Evolutionary conservation across 2,329 filamentous ascomycete species (phyloP), one percentile per base, ranked within the genome.

Genomic region (Colletotrichum viniferum): DNA sequence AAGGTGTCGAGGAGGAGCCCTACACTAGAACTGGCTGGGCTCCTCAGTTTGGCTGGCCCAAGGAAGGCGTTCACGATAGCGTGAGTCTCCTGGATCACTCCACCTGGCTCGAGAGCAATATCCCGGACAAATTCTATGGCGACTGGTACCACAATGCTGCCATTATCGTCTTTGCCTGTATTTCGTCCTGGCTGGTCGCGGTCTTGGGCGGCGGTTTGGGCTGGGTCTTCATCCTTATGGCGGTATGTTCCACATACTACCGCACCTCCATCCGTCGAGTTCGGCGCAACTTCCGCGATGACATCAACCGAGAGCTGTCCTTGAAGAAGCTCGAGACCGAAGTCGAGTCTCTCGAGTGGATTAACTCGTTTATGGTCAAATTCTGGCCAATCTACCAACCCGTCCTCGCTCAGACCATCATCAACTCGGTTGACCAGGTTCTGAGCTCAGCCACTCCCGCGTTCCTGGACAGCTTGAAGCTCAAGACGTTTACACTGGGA

Each of bases 381-480:
- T 99, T 99, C 87, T 99, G 97, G 97, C 97, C 97, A 77, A 99
- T 99, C 81, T 98, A 98, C 83, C 95, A 97, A 71, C 97, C 97
- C 2, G 95, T 98, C 12, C 91, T 99, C 14, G 96, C 96, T 76
- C 92, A 97, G 79, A 97, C 95, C 26, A 94, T 99, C 80, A 94
- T 98, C 85, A 95, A 93, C 83, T 96, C 96, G 0, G 97, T 98
- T 63, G 97, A 99, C 81, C 97, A 98, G 87, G 96, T 99, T 66
- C 88, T 99, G 72, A 98, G 96, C 82, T 96, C 95, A 1, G 93
- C 96, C 4, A 98, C 96, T 0, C 97, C 97, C 0, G 92, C 94
- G 1, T 98, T 99, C 81, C 89, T 99, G 70, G 97, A 99, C 84
- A 98, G 96, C 83, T 87, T 99, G 84, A 95, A 96, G 80, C 91